Evolutionary conservation across 805 yeast species (phyloP).

Genomic region (Barnettozyma siamensis): DNA sequence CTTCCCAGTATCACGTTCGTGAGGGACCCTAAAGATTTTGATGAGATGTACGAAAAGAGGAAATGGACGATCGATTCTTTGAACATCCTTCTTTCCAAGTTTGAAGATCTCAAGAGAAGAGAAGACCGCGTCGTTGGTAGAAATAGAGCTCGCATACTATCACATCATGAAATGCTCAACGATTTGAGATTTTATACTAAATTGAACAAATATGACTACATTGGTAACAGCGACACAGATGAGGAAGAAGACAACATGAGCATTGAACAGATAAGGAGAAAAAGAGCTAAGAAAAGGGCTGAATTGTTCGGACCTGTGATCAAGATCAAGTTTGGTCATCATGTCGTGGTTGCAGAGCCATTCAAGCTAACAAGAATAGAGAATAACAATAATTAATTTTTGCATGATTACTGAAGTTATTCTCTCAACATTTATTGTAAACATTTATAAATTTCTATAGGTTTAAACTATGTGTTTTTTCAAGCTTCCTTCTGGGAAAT

Average conservation of each 20-base stretch:
- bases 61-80: constrained; percentile 47
- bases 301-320: constrained; percentile 21
- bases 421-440: too few species aligned
- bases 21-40: constrained; percentile 37
- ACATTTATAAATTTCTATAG: too few species aligned
- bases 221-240: constrained; percentile 25
- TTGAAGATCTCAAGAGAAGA: constrained; percentile 17
- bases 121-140: constrained; percentile 22
- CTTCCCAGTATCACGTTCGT: constrained; percentile 45
- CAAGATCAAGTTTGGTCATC: constrained; percentile 19
- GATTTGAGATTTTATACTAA: constrained; percentile 18
- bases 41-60: constrained; percentile 47
- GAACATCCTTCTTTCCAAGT: constrained; percentile 14
- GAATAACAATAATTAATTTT: not conserved
- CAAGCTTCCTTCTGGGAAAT: constrained; percentile 6
- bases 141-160: constrained; percentile 2
- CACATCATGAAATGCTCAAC: not conserved
- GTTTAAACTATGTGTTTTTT: constrained; percentile 6
- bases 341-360: constrained; percentile 22
- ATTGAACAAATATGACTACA: constrained; percentile 17
- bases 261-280: constrained; percentile 14
- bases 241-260: constrained; percentile 21
- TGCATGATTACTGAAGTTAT: too few species aligned
- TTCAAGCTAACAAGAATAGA: constrained; percentile 21
- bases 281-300: constrained; percentile 10